Evolutionary conservation across 768 basidiomycete genomes (phyloP).

Genomic region (Gelatoporia subvermispora): DNA sequence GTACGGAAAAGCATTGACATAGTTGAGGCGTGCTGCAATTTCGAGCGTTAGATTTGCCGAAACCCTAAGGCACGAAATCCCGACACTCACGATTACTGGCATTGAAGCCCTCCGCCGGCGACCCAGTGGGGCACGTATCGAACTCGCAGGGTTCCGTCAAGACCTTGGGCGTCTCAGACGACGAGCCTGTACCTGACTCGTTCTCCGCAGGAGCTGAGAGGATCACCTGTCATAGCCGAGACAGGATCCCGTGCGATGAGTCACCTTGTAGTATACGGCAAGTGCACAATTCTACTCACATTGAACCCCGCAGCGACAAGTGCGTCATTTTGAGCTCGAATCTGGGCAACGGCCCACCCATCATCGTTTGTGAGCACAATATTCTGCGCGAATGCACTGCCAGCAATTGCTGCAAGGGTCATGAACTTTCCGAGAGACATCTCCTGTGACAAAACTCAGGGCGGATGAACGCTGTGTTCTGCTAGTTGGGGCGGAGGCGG

Average conservation of each 20-base stretch:
- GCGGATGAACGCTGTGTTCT: too few species aligned
- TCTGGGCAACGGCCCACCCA: conserved; percentile 43
- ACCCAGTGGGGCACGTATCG: conserved; percentile 35
- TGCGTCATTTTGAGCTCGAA: conserved; percentile 38
- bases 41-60: background rate
- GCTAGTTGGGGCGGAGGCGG: too few species aligned
- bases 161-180: conserved; percentile 27
- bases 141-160: conserved; percentile 36
- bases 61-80: background rate
- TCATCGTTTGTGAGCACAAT: conserved; percentile 31
- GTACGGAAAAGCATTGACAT: conserved; percentile 39
- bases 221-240: conserved; percentile 29
- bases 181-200: conserved; percentile 42
- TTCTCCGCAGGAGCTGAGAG: conserved; percentile 43
- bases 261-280: background rate
- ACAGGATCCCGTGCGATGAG: background rate
- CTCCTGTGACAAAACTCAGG: too few species aligned
- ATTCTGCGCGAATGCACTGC: conserved; percentile 10
- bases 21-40: conserved; percentile 33
- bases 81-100: conserved; percentile 31
- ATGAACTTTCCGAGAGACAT: background rate
- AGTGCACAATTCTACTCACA: conserved; percentile 24
- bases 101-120: conserved; percentile 39
- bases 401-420: background rate
- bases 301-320: conserved; percentile 34